Percentiles rank a stretch among this genome's conserved stretches.
phyloP scores from a whole-genome alignment of 306 rosid genomes.

The Castanea mollissima region DNA sequence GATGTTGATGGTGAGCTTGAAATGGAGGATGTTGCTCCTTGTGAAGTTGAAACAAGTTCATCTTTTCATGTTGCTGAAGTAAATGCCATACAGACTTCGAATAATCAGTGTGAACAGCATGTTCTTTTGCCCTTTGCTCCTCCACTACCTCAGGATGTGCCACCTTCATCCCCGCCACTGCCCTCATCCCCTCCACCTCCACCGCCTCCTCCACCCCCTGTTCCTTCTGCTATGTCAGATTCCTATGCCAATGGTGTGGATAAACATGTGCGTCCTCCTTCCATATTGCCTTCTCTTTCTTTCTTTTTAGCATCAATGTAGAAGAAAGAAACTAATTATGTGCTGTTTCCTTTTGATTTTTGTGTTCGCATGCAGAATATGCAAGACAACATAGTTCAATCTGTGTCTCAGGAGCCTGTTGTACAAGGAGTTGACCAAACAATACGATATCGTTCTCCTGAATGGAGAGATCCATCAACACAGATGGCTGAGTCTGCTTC shows the following conservation, averaged over 20 bases:
- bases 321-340: constrained; percentile 9
- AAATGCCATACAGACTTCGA: constrained; percentile 28
- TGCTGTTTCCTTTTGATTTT: constrained; percentile 26
- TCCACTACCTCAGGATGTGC: constrained; percentile 55
- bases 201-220: constrained; percentile 48
- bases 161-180: constrained; percentile 64
- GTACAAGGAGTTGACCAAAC: constrained; percentile 48
- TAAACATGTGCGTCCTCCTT: constrained; percentile 46
- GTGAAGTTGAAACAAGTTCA: constrained; percentile 57
- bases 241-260: constrained; percentile 39
- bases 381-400: constrained; percentile 41
- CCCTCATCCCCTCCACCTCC: constrained; percentile 80
- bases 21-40: constrained; percentile 98
- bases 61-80: constrained; percentile 38
- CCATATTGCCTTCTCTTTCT: constrained; percentile 7
- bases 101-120: constrained; percentile 43
- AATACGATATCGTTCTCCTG: constrained; percentile 45
- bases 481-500: constrained; percentile 50
- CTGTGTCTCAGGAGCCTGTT: constrained; percentile 49
- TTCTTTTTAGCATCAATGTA: not conserved
- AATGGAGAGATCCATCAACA: constrained; percentile 62
- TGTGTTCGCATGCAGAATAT: constrained; percentile 40
- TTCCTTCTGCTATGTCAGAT: constrained; percentile 47
- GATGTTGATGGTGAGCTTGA: constrained; percentile 98
- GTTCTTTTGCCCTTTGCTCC: constrained; percentile 40